A percentile compares a stretch with the other conserved stretches of the same genome.
Evolutionary conservation across 202 grass and related monocot genomes (phyloP).

Genomic region (Cymbopogon flexuosus): DNA sequence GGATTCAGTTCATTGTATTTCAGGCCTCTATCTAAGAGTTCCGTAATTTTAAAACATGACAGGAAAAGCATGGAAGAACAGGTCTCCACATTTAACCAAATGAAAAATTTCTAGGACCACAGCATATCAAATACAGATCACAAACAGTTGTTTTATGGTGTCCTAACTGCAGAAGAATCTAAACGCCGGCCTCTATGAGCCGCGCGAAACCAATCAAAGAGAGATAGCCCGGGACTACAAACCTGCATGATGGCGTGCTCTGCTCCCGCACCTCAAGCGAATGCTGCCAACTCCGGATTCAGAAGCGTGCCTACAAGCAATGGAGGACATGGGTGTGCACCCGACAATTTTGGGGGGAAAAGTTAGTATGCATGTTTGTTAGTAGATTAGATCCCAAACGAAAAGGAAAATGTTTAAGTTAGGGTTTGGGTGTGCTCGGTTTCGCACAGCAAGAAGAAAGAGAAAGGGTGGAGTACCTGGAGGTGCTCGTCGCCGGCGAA

Average conservation of each 20-base stretch:
- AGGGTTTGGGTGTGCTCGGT: neutral
- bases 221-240: neutral
- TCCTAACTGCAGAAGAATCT: neutral
- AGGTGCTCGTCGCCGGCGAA: neutral
- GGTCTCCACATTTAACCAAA: neutral
- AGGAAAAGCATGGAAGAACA: neutral
- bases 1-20: neutral
- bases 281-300: neutral
- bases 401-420: neutral
- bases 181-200: neutral
- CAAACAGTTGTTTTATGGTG: neutral
- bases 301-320: neutral
- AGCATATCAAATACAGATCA: neutral
- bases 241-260: slow-evolving; percentile 44
- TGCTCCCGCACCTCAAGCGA: neutral
- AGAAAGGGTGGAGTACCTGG: neutral
- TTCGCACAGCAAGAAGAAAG: neutral
- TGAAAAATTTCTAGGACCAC: neutral
- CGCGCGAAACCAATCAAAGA: neutral
- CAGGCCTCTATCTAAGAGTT: neutral
- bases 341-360: neutral
- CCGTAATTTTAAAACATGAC: neutral
- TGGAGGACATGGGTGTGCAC: neutral
- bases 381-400: neutral
- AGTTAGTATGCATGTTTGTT: neutral